Conservation (phyloP, 164 flowering plant species). For the Saururus chinensis region DNA sequence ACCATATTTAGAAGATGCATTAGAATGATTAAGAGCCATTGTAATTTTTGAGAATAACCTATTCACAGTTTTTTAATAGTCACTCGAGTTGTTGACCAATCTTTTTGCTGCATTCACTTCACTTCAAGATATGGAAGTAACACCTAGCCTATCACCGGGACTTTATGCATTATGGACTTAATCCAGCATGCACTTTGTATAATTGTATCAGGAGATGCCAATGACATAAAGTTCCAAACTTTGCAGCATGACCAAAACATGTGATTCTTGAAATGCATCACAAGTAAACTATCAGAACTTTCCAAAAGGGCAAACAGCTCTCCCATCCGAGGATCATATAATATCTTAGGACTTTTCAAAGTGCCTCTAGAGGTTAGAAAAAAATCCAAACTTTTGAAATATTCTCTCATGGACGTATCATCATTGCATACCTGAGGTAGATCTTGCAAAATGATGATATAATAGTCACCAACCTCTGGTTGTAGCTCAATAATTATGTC, state of each 20-base stretch:
- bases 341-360: conserved; percentile 42
- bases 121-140: conserved; percentile 87
- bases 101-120: conserved; percentile 75
- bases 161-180: conserved; percentile 47
- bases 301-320: conserved; percentile 77
- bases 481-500: conserved; percentile 40
- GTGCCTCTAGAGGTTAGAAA: conserved; percentile 55
- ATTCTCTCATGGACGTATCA: conserved; percentile 53
- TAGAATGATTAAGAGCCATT: conserved; percentile 47
- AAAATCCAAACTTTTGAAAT: conserved; percentile 60
- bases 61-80: conserved; percentile 41
- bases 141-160: conserved; percentile 60
- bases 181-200: conserved; percentile 69
- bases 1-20: conserved; percentile 33
- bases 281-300: conserved; percentile 61
- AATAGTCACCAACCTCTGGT: conserved; percentile 56
- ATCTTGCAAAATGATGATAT: conserved; percentile 70
- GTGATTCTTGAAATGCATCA: conserved; percentile 54
- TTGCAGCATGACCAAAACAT: conserved; percentile 67
- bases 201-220: conserved; percentile 65
- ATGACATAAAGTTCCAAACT: conserved; percentile 80
- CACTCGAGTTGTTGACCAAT: conserved; percentile 30
- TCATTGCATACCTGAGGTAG: conserved; percentile 76
- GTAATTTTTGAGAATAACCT: conserved; percentile 61
- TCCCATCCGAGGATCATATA: conserved; percentile 94